These are phyloP conservation scores for Alternaria sp. DNA, from an alignment of 2,329 filamentous ascomycete genomes.

Conservation along the genomic window DNA sequence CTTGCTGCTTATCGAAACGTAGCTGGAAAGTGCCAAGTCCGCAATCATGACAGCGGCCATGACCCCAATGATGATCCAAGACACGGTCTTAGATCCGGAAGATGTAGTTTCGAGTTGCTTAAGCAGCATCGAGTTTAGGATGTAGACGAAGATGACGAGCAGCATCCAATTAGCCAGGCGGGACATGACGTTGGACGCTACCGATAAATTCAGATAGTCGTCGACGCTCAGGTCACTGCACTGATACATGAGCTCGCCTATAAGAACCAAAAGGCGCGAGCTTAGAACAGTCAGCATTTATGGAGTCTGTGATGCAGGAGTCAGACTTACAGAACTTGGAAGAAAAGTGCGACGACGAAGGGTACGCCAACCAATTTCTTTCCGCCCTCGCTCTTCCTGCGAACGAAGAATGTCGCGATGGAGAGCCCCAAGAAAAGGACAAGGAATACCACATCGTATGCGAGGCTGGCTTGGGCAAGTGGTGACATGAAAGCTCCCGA, in stretches of 20 bases:
- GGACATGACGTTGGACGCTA: slow-evolving; percentile 31
- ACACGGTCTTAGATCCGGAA: slow-evolving; percentile 23
- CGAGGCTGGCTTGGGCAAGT: slow-evolving; percentile 22
- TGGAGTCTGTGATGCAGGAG: not conserved
- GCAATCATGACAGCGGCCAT: slow-evolving; percentile 30
- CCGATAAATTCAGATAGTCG: slow-evolving; percentile 19
- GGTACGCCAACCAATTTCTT: slow-evolving; percentile 33
- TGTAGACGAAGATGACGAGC: slow-evolving; percentile 34
- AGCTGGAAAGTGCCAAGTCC: slow-evolving; percentile 23
- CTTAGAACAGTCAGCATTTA: slow-evolving; percentile 15
- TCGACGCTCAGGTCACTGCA: slow-evolving; percentile 9
- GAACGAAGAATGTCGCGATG: slow-evolving; percentile 25
- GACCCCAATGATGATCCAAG: slow-evolving; percentile 24
- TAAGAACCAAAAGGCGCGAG: slow-evolving; percentile 17
- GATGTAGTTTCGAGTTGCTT: slow-evolving; percentile 20
- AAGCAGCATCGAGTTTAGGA: slow-evolving; percentile 37
- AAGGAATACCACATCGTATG: slow-evolving; percentile 30
- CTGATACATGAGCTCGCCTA: slow-evolving; percentile 23
- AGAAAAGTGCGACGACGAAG: slow-evolving; percentile 23
- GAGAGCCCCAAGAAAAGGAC: slow-evolving; percentile 26
- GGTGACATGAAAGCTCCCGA: slow-evolving; percentile 23
- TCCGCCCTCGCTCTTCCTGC: slow-evolving; percentile 28
- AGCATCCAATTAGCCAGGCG: slow-evolving; percentile 32
- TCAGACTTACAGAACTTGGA: slow-evolving; percentile 31
- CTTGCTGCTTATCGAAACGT: slow-evolving; percentile 17